These are phyloP conservation scores for Ceratobasidium sp. DNA, from an alignment of 1,284 basidiomycete species.

Conservation along the genomic window DNA sequence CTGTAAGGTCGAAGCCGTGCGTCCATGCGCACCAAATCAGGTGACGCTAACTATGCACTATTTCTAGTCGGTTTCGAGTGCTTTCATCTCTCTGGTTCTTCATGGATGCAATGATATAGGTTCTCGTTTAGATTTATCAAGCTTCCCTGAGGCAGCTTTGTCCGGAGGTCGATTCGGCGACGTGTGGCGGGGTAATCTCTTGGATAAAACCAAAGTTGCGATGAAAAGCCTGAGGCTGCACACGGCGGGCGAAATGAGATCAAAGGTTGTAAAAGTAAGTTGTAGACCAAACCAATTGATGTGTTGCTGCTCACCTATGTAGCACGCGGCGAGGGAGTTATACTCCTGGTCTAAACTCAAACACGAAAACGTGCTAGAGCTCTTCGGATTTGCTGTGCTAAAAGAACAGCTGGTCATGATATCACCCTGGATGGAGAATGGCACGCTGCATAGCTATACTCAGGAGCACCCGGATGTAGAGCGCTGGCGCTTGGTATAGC, in stretches of 20 bases:
- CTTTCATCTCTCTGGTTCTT: neutral
- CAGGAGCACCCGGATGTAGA: neutral
- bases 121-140: neutral
- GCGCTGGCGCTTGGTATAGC: slow-evolving; percentile 4
- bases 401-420: slow-evolving; percentile 23
- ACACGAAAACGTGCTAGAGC: slow-evolving; percentile 19
- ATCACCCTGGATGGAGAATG: slow-evolving; percentile 35
- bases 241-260: neutral
- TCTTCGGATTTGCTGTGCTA: slow-evolving; percentile 3
- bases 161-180: slow-evolving; percentile 16
- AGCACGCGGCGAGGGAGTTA: slow-evolving; percentile 33
- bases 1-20: no score
- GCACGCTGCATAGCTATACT: neutral
- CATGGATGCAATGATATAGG: neutral
- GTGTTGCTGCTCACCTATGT: neutral
- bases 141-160: neutral
- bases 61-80: neutral
- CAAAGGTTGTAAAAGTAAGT: slow-evolving; percentile 15
- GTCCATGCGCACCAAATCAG: no score
- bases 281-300: neutral
- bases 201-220: neutral
- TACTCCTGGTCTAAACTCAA: slow-evolving; percentile 29
- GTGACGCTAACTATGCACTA: no score
- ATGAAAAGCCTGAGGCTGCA: slow-evolving; percentile 15
- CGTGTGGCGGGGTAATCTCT: neutral